These are phyloP conservation scores for Mucor circinelloides DNA, from an alignment of 371 early-diverging fungal species.

Conservation along the genomic window DNA sequence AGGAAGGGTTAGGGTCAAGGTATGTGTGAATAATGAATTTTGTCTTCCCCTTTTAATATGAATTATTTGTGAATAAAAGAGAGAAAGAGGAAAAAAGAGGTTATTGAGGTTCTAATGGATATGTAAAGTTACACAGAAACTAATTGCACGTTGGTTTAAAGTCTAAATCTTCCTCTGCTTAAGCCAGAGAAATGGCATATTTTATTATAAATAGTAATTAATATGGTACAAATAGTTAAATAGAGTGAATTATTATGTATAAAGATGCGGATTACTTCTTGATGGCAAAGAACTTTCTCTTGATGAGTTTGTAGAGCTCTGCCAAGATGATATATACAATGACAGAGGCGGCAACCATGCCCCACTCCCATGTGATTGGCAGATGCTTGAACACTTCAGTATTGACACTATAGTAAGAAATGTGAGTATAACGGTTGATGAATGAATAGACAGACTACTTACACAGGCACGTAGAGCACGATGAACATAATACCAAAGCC, in stretches of 20 bases:
- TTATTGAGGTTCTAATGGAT: neutral
- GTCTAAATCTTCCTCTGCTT: neutral
- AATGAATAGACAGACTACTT: conserved; percentile 16
- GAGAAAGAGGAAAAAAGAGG: neutral
- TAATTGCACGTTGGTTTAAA: neutral
- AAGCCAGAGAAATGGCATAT: neutral
- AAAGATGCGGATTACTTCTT: neutral
- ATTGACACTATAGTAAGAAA: conserved; percentile 55
- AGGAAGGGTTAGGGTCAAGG: neutral
- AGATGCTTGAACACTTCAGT: conserved; percentile 67
- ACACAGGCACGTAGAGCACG: conserved; percentile 68
- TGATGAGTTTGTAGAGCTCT: conserved; percentile 56
- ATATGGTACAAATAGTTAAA: neutral
- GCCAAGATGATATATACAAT: conserved; percentile 61
- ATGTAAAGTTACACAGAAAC: neutral
- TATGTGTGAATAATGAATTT: neutral
- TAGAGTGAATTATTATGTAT: neutral
- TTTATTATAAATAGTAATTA: neutral
- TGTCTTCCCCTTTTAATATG: neutral
- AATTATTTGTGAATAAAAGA: neutral
- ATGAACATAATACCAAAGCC: conserved; percentile 62
- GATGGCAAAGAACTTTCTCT: conserved; percentile 22
- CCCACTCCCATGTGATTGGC: conserved; percentile 77
- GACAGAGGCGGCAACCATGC: conserved; percentile 59
- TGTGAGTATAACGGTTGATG: too few relatives aligned